These are phyloP conservation scores for Metschnikowia amazonensis DNA, from an alignment of 805 yeast species.

Conservation along the genomic window DNA sequence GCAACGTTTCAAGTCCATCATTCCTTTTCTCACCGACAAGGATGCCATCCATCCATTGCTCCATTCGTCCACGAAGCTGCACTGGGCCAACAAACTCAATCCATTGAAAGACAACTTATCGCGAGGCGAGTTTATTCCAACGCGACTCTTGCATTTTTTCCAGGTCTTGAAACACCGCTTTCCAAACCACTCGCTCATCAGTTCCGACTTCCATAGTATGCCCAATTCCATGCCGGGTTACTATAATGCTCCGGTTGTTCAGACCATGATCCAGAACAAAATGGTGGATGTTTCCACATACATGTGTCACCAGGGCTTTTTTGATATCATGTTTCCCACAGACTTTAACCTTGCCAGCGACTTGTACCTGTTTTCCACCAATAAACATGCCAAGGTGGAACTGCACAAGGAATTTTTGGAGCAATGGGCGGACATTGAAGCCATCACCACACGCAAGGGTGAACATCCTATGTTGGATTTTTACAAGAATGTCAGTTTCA, in stretches of 20 bases:
- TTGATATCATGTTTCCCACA: constrained; percentile 85
- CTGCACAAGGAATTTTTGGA: constrained; percentile 63
- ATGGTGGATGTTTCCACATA: constrained; percentile 70
- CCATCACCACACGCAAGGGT: constrained; percentile 68
- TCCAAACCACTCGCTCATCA: constrained; percentile 71
- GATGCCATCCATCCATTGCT: constrained; percentile 56
- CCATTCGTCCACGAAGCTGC: constrained; percentile 42
- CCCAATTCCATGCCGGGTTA: constrained; percentile 52
- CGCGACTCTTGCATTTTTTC: constrained; percentile 63
- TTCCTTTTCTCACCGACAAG: constrained; percentile 28
- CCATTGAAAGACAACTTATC: constrained; percentile 68
- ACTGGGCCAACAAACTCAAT: constrained; percentile 46
- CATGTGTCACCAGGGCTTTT: constrained; percentile 82
- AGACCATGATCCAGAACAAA: constrained; percentile 62
- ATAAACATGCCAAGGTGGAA: constrained; percentile 50
- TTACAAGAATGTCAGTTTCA: constrained; percentile 70
- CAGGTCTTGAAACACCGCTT: constrained; percentile 58
- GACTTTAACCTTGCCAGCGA: constrained; percentile 62
- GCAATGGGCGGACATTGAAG: constrained; percentile 67
- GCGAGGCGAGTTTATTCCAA: constrained; percentile 79
- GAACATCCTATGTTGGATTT: constrained; percentile 82
- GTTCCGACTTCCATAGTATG: constrained; percentile 60
- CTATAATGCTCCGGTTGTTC: constrained; percentile 74
- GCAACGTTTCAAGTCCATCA: constrained; percentile 24
- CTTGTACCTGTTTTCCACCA: constrained; percentile 60